These are phyloP conservation scores for Mimosa bimucronata DNA, from an alignment of 306 rosid species.

Conservation along the genomic window DNA sequence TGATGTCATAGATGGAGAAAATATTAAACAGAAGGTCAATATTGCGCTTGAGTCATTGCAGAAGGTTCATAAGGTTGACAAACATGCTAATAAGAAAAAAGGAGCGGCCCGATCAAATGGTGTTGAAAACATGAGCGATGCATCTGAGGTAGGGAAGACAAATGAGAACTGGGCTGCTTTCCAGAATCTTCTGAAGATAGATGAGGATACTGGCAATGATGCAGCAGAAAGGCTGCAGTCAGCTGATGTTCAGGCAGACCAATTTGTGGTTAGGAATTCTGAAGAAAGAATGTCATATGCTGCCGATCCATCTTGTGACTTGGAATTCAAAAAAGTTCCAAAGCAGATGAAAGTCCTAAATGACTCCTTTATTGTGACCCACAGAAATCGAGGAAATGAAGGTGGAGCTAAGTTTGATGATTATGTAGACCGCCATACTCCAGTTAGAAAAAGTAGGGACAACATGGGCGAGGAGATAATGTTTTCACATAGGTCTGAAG, in stretches of 20 bases:
- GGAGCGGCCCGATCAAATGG: conserved; percentile 30
- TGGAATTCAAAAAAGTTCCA: conserved; percentile 43
- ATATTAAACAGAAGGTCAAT: conserved; percentile 46
- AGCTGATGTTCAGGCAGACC: conserved; percentile 51
- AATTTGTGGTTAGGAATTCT: conserved; percentile 43
- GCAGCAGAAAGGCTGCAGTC: conserved; percentile 37
- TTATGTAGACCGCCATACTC: conserved; percentile 40
- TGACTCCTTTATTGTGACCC: conserved; percentile 53
- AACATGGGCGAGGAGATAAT: conserved; percentile 43
- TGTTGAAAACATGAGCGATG: conserved; percentile 15
- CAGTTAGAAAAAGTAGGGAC: conserved; percentile 46
- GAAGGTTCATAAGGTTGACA: conserved; percentile 49
- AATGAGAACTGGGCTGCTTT: conserved; percentile 51
- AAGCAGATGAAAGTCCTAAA: conserved; percentile 46
- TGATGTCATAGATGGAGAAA: conserved; percentile 40
- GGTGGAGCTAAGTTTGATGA: conserved; percentile 46
- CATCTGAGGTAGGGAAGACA: conserved; percentile 41
- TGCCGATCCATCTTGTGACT: conserved; percentile 36
- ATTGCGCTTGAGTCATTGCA: conserved; percentile 53
- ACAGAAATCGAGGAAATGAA: conserved; percentile 48
- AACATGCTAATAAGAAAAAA: conserved; percentile 38
- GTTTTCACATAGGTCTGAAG: conserved; percentile 44
- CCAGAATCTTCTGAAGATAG: conserved; percentile 53
- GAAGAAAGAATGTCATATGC: conserved; percentile 39
- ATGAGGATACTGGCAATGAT: conserved; percentile 39